These are phyloP conservation scores for Torulaspora microellipsoides DNA, from an alignment of 805 yeast species.

Conservation along the genomic window DNA sequence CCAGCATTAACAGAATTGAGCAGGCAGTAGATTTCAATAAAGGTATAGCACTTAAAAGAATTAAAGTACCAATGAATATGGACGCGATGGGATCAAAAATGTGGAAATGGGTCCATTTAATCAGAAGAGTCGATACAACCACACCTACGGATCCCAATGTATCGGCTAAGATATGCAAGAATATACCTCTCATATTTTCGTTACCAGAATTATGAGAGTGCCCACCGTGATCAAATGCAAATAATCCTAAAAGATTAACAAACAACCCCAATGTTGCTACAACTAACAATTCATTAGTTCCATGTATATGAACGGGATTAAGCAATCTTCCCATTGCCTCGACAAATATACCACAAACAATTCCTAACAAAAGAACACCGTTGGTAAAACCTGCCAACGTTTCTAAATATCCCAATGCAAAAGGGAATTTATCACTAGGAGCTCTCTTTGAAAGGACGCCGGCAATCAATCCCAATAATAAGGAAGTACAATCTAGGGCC, in stretches of 20 bases:
- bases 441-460: slow-evolving; percentile 59
- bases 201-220: slow-evolving; percentile 39
- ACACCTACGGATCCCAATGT: slow-evolving; percentile 97
- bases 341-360: slow-evolving; percentile 79
- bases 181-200: slow-evolving; percentile 89
- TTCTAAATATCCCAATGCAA: slow-evolving; percentile 80
- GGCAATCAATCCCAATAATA: slow-evolving; percentile 85
- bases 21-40: slow-evolving; percentile 75
- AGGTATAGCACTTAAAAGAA: slow-evolving; percentile 79
- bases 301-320: slow-evolving; percentile 71
- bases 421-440: slow-evolving; percentile 70
- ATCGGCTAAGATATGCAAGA: slow-evolving; percentile 90
- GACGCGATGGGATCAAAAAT: slow-evolving; percentile 94
- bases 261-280: slow-evolving; percentile 81
- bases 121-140: slow-evolving; percentile 79
- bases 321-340: slow-evolving; percentile 81
- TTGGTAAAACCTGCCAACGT: slow-evolving; percentile 94
- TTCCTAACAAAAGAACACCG: slow-evolving; percentile 82
- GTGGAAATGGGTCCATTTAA: slow-evolving; percentile 58
- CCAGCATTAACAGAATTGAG: slow-evolving; percentile 60
- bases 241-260: slow-evolving; percentile 88
- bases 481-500: slow-evolving; percentile 91
- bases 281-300: slow-evolving; percentile 76
- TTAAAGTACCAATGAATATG: slow-evolving; percentile 73
- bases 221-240: slow-evolving; percentile 89